Percentiles rank a stretch among this genome's conserved stretches.
phyloP scores from a whole-genome alignment of 768 basidiomycete genomes.

The Lactifluus volemus region DNA sequence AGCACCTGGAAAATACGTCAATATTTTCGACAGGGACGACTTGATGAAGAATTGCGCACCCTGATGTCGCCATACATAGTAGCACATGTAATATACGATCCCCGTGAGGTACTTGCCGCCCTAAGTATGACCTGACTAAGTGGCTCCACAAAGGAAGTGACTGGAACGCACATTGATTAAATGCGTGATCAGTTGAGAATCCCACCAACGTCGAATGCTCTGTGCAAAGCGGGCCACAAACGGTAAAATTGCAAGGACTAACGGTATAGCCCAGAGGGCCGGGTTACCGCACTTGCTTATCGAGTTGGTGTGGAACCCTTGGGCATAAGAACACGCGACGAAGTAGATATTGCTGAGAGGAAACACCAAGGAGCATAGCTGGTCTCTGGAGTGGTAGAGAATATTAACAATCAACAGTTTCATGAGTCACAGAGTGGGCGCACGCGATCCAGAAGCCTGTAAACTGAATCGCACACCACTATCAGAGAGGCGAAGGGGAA shows the following conservation, averaged over 20 bases:
- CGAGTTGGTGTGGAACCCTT: conserved; percentile 44
- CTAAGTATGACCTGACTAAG: conserved; percentile 31
- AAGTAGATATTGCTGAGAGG: conserved; percentile 65
- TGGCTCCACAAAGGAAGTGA: not conserved
- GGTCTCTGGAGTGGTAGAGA: conserved; percentile 43
- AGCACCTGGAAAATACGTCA: conserved; percentile 25
- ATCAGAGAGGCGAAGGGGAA: not conserved
- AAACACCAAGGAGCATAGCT: conserved; percentile 74
- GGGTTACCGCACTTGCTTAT: conserved; percentile 35
- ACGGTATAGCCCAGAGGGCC: conserved; percentile 53
- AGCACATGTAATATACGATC: conserved; percentile 56
- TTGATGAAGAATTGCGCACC: conserved; percentile 28
- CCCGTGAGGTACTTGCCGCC: conserved; percentile 77
- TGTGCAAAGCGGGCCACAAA: conserved; percentile 74
- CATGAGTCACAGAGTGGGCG: conserved; percentile 19
- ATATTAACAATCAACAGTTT: not conserved
- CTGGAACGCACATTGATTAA: conserved; percentile 65
- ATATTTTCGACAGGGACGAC: not conserved
- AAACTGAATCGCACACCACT: conserved; percentile 37
- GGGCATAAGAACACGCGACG: conserved; percentile 63
- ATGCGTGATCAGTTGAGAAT: conserved; percentile 67
- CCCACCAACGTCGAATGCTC: conserved; percentile 78
- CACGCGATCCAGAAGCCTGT: conserved; percentile 88
- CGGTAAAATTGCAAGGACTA: conserved; percentile 55
- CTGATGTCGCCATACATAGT: conserved; percentile 69